Conservation (phyloP, 306 rosid genomes). For the Inga leiocalycina region DNA sequence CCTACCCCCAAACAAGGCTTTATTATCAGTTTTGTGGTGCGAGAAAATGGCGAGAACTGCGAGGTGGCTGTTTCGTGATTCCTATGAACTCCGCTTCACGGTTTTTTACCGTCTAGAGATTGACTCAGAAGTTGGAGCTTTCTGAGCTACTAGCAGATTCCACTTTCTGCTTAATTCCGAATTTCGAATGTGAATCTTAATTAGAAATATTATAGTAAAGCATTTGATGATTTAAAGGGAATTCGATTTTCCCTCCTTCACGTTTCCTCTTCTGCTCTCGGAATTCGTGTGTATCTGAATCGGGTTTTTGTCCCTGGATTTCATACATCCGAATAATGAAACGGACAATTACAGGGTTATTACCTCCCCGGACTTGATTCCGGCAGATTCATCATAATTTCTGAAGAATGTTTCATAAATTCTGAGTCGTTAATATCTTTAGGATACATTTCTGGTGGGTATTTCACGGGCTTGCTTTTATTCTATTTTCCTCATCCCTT, state of each 20-base stretch:
- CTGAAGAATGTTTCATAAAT: background rate
- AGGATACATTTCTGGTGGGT: background rate
- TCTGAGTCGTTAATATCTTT: background rate
- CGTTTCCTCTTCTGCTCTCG: background rate
- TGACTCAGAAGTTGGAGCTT: background rate
- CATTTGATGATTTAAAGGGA: background rate
- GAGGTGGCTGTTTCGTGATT: background rate
- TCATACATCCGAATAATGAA: background rate
- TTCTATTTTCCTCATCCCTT: background rate
- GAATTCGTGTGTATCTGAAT: background rate
- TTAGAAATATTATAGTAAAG: background rate
- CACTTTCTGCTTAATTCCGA: background rate
- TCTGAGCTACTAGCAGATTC: background rate
- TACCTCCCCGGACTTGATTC: background rate
- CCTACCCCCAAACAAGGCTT: background rate
- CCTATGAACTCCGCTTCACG: background rate
- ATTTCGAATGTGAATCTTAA: conserved; percentile 1
- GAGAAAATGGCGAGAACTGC: background rate
- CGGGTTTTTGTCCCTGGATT: background rate
- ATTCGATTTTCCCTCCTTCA: background rate
- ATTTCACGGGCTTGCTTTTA: background rate
- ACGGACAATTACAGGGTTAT: background rate
- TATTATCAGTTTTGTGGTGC: background rate
- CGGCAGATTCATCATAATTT: background rate
- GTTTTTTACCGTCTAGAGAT: background rate